Conservation (phyloP, 176 grass and related monocot species). For the Olyra latifolia region DNA sequence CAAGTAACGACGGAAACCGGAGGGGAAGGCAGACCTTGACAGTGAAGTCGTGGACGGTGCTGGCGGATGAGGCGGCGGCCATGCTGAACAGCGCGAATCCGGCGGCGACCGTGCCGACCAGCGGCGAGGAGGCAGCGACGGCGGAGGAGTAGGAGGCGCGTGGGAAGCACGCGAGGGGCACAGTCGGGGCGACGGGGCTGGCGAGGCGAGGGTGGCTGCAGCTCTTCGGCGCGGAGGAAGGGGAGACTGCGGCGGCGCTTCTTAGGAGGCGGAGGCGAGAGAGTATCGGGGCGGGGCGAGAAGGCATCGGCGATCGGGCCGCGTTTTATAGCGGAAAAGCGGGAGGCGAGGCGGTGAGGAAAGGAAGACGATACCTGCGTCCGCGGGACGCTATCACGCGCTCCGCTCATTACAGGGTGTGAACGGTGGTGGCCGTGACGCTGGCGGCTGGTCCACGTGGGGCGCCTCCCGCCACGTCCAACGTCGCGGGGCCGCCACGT, state of each 20-base stretch:
- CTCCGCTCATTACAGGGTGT: no score
- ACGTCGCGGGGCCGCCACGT: no score
- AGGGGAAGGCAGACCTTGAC: conserved; percentile 59
- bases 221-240: not conserved
- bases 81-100: conserved; percentile 44
- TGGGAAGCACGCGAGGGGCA: not conserved
- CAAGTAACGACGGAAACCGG: not conserved
- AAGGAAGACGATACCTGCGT: no score
- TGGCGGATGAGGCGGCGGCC: conserved; percentile 43
- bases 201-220: conserved; percentile 9
- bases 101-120: conserved; percentile 9
- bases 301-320: no score
- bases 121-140: not conserved
- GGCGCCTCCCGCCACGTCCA: no score
- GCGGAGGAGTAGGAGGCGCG: not conserved
- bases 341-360: no score
- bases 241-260: conserved; percentile 1
- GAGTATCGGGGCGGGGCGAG: no score
- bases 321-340: no score
- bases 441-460: no score
- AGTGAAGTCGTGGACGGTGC: conserved; percentile 71
- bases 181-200: not conserved
- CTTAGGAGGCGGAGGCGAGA: no score
- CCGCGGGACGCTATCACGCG: no score
- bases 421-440: no score